Evolutionary conservation across 805 yeast genomes (phyloP).

Genomic region (Kluyveromyces aestuarii): DNA sequence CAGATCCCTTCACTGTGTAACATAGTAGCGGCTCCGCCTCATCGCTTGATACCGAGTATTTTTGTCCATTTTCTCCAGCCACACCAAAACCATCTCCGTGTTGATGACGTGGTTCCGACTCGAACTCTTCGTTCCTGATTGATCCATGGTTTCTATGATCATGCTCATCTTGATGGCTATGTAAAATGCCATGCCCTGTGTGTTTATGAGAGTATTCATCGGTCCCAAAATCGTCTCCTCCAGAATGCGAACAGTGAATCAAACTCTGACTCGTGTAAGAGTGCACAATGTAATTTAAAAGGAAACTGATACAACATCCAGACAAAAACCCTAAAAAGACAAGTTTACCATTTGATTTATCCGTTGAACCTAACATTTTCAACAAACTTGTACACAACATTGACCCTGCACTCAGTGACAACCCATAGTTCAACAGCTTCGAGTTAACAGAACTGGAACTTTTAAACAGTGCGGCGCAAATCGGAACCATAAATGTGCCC

Average conservation of each 20-base stretch:
- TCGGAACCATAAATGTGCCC: slow-evolving; percentile 58
- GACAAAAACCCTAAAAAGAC: slow-evolving; percentile 34
- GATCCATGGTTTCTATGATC: slow-evolving; percentile 1
- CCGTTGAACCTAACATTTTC: slow-evolving; percentile 59
- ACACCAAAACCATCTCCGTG: not conserved
- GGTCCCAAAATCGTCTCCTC: slow-evolving; percentile 17
- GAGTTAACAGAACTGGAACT: slow-evolving; percentile 30
- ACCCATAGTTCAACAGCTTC: slow-evolving; percentile 59
- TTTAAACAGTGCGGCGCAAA: slow-evolving; percentile 13
- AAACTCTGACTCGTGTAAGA: slow-evolving; percentile 69
- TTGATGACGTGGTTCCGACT: not conserved
- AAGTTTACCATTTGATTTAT: slow-evolving; percentile 33
- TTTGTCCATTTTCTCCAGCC: not conserved
- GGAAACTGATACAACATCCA: slow-evolving; percentile 55
- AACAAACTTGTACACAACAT: slow-evolving; percentile 69
- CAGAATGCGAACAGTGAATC: slow-evolving; percentile 73
- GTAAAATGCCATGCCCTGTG: slow-evolving; percentile 6
- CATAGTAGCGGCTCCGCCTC: slow-evolving; percentile 8
- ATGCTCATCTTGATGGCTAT: slow-evolving; percentile 11
- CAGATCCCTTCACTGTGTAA: slow-evolving; percentile 2
- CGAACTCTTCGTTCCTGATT: not conserved
- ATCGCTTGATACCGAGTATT: not conserved
- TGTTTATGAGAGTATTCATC: slow-evolving; percentile 14
- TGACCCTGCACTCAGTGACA: slow-evolving; percentile 77
- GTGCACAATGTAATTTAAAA: slow-evolving; percentile 61